These are phyloP conservation scores for Nakaseomyces kungkrabaensis DNA, from an alignment of 1,139 yeast species.

Conservation along the genomic window DNA sequence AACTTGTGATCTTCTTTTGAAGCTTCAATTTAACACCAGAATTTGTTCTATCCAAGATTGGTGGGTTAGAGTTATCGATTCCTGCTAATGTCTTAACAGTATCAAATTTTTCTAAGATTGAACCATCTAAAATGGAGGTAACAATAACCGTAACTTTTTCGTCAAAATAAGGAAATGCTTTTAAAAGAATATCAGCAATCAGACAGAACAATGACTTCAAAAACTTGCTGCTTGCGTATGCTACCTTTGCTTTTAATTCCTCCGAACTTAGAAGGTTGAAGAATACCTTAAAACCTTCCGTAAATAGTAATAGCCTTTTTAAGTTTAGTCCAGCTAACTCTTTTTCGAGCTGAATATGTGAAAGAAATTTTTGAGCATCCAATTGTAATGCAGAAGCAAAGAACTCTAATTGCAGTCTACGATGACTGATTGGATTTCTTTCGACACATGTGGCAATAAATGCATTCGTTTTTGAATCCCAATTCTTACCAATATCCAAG, in stretches of 20 bases:
- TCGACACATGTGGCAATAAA: slow-evolving; percentile 16
- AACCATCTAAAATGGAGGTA: slow-evolving; percentile 20
- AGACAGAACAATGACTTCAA: slow-evolving; percentile 20
- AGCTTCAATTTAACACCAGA: neutral
- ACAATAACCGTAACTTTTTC: slow-evolving; percentile 20
- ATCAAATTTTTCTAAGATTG: slow-evolving; percentile 15
- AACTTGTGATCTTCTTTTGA: slow-evolving; percentile 5
- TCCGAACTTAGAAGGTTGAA: slow-evolving; percentile 21
- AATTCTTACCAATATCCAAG: slow-evolving; percentile 13
- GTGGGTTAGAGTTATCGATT: neutral
- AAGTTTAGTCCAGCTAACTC: slow-evolving; percentile 14
- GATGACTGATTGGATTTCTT: slow-evolving; percentile 15
- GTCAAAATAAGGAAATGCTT: slow-evolving; percentile 21
- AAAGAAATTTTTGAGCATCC: slow-evolving; percentile 16
- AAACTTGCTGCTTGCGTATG: slow-evolving; percentile 15
- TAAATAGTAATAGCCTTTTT: slow-evolving; percentile 18
- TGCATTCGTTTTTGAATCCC: slow-evolving; percentile 15
- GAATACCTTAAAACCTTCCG: slow-evolving; percentile 27
- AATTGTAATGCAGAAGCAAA: slow-evolving; percentile 25
- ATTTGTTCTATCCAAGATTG: neutral
- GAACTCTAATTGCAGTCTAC: slow-evolving; percentile 23
- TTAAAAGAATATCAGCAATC: slow-evolving; percentile 22
- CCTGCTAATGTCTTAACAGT: slow-evolving; percentile 5
- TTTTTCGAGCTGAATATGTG: slow-evolving; percentile 15
- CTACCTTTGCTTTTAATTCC: slow-evolving; percentile 14